Conservation (phyloP, 2,329 filamentous ascomycete species). For the Fusarium longipes region DNA sequence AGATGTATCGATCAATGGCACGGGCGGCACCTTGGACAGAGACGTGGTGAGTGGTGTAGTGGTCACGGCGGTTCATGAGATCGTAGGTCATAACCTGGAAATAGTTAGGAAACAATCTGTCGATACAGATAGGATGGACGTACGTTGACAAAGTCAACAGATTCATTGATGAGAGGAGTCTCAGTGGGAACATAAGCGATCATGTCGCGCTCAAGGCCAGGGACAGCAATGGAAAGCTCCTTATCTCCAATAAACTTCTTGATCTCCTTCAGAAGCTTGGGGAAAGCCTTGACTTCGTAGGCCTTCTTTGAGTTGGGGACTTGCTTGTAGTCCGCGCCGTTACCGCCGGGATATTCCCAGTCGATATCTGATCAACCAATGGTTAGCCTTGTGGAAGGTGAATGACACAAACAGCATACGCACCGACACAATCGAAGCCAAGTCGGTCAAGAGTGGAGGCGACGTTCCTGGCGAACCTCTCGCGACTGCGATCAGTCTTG, state of each 20-base stretch:
- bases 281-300: slow-evolving; percentile 71
- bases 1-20: slow-evolving; percentile 68
- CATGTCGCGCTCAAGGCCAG: slow-evolving; percentile 72
- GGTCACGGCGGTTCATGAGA: slow-evolving; percentile 78
- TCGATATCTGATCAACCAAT: slow-evolving; percentile 64
- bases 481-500: slow-evolving; percentile 59
- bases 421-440: slow-evolving; percentile 70
- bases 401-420: slow-evolving; percentile 22
- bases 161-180: slow-evolving; percentile 67
- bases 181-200: slow-evolving; percentile 71
- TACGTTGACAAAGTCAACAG: slow-evolving; percentile 73
- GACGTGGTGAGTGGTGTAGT: slow-evolving; percentile 71
- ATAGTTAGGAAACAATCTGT: not conserved
- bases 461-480: slow-evolving; percentile 68
- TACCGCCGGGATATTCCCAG: slow-evolving; percentile 73
- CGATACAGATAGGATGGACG: not conserved
- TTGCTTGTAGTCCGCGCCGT: slow-evolving; percentile 75
- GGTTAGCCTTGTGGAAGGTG: fast-evolving
- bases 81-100: slow-evolving; percentile 74
- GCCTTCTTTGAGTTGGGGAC: slow-evolving; percentile 68
- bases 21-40: slow-evolving; percentile 66
- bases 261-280: slow-evolving; percentile 68
- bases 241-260: slow-evolving; percentile 69
- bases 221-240: slow-evolving; percentile 74
- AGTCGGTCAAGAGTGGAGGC: slow-evolving; percentile 63